Evolutionary conservation across 2,329 filamentous ascomycete species (phyloP), one percentile per base, ranked within the genome.

Genomic region (Alternaria angustiovoidea): DNA sequence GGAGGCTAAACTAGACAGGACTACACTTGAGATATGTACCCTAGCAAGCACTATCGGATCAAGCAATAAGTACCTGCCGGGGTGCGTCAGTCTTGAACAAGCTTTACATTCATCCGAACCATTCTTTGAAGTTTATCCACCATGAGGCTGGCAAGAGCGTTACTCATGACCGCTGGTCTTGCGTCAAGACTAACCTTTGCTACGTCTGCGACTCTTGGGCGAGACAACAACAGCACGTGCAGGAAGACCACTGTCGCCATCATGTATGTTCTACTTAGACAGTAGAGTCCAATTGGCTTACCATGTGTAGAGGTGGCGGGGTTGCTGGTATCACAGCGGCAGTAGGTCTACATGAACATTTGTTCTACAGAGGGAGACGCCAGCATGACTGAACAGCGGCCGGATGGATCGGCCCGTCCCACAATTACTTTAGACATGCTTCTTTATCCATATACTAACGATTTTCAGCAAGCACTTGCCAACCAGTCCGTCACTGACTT

Each of bases 401-500:
- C 18, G 14, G 20, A 12, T 24, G 8, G 2, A 18, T n/a, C 8
- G 1, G 24, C 16, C 3, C 32, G 24, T 36, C 9, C 11, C 7
- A 49, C 5, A 9, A 2, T 30, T 5, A 12, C 30, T 36, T 9
- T 14, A n/a, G 7, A 9, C 2, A n/a, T 38, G 22, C 2, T 12
- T 8, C 24, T 7, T 47, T 54, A 24, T 59, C 63, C 9, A 68
- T 4, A 34, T 26, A 5, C 36, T 57, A 20, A 57, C 3, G 2
- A 0, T 4, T 3, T 14, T 2, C 60, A 83, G 81, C 87, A 91
- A 81, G 83, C 88, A 3, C 74, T 91, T 6, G 76, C 81, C 5
- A 89, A 91, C 54, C 82, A 83, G 2, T 89, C 87, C 0, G 78
- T 91, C 6, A 78, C 81, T 0, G 88, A 91, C 60, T 91, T 91